phyloP scores from a whole-genome alignment of 345 rosid species.

The Dipteronia dyeriana region DNA sequence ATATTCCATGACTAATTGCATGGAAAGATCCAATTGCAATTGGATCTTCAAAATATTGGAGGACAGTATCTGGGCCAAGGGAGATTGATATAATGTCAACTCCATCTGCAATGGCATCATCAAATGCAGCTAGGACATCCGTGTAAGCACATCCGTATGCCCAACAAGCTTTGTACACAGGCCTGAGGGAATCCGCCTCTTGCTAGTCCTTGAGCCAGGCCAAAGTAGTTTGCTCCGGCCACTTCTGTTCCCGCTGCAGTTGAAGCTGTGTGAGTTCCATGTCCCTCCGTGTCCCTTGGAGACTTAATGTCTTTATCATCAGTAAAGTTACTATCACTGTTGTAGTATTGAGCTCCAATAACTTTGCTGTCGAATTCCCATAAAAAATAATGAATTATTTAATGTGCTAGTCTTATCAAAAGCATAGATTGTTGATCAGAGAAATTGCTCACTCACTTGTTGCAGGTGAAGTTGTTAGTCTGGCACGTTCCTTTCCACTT shows the following conservation, averaged over 20 bases:
- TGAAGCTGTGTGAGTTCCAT: slow-evolving; percentile 15
- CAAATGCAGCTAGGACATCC: slow-evolving; percentile 1
- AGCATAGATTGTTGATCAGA: not conserved
- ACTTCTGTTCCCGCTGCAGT: slow-evolving; percentile 6
- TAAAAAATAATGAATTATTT: not conserved
- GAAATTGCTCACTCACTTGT: slow-evolving; percentile 29
- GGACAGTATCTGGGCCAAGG: slow-evolving; percentile 5
- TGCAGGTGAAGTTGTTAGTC: slow-evolving; percentile 34
- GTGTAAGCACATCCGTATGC: not conserved
- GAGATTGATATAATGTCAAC: slow-evolving; percentile 35
- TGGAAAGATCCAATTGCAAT: slow-evolving; percentile 31
- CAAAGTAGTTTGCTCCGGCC: not conserved
- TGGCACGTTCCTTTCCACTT: slow-evolving; percentile 38
- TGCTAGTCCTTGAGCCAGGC: slow-evolving; percentile 7
- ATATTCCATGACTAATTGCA: slow-evolving; percentile 2
- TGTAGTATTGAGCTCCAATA: slow-evolving; percentile 33
- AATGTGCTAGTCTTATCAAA: not conserved
- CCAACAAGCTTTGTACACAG: slow-evolving; percentile 3
- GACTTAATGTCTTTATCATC: slow-evolving; percentile 10
- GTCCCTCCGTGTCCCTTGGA: slow-evolving; percentile 32
- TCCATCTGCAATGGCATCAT: slow-evolving; percentile 31
- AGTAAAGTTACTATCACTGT: not conserved
- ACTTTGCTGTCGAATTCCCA: slow-evolving; percentile 23
- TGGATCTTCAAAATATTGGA: slow-evolving; percentile 20
- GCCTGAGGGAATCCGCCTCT: slow-evolving; percentile 11